Conservation (phyloP, 257 asterid genomes). For the Petrea volubilis region DNA sequence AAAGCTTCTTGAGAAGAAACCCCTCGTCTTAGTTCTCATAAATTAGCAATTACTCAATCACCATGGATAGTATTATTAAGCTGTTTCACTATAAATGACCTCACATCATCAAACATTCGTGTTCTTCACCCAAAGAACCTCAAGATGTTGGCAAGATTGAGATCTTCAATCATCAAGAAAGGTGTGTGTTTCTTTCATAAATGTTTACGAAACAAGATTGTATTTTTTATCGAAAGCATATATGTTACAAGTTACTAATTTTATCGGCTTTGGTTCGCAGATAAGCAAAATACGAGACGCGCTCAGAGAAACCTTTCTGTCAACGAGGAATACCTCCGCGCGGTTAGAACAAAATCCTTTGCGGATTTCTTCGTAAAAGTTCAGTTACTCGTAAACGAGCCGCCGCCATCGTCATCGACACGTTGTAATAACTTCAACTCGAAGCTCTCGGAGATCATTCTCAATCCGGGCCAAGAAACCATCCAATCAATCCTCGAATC, state of each 20-base stretch:
- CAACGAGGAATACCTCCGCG: constrained; percentile 72
- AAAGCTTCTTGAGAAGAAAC: constrained; percentile 1
- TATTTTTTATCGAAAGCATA: no score
- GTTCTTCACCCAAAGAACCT: not conserved
- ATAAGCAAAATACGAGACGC: constrained; percentile 31
- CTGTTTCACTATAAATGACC: not conserved
- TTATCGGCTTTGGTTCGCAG: constrained; percentile 33
- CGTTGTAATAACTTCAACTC: constrained; percentile 2
- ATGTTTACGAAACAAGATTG: no score
- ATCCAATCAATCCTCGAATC: constrained; percentile 53
- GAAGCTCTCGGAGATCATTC: constrained; percentile 44
- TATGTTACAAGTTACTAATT: no score
- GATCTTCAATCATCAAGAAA: constrained; percentile 27
- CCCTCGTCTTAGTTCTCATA: not conserved
- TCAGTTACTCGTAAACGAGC: constrained; percentile 40
- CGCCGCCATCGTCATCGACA: constrained; percentile 24
- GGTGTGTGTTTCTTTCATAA: constrained; percentile 26
- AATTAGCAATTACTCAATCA: no score
- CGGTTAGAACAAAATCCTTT: constrained; percentile 69
- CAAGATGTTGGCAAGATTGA: constrained; percentile 52
- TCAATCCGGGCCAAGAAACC: constrained; percentile 65
- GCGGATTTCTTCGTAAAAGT: constrained; percentile 64
- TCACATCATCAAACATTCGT: no score
- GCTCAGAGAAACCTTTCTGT: constrained; percentile 35
- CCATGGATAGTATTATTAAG: no score